Percentiles rank a stretch among this genome's conserved stretches.
These are phyloP conservation scores for Aspergillus floridensis DNA, from an alignment of 2,329 filamentous ascomycete species.

Conservation along the genomic window DNA sequence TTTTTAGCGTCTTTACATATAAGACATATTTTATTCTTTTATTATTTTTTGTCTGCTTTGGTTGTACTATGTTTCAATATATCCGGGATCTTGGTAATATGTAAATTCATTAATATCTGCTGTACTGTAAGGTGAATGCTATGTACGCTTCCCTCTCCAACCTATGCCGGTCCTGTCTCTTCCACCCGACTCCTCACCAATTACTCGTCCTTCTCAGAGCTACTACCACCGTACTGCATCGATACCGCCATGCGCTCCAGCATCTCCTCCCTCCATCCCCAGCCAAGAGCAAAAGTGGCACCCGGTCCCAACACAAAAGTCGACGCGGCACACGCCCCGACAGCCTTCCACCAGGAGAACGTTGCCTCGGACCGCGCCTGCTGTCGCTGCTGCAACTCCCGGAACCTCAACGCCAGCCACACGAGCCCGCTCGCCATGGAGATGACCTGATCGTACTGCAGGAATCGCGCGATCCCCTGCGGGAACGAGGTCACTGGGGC, in stretches of 20 bases:
- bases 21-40: no score
- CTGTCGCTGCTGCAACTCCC: slow-evolving; percentile 7
- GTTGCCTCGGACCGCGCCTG: neutral
- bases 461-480: neutral
- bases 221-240: neutral
- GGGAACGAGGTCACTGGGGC: slow-evolving; percentile 1
- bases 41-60: no score
- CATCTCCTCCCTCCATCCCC: slow-evolving; percentile 3
- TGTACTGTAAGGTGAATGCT: no score
- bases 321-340: neutral
- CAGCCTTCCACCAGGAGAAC: neutral
- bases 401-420: slow-evolving; percentile 9
- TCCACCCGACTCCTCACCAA: no score
- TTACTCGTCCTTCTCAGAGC: no score
- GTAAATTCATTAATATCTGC: no score
- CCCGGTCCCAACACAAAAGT: neutral
- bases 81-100: no score
- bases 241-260: neutral
- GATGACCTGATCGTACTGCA: slow-evolving; percentile 14
- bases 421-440: slow-evolving; percentile 2
- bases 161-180: no score
- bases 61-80: no score
- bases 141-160: no score
- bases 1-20: no score
- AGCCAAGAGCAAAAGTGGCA: neutral